Percentiles rank a stretch among this genome's conserved stretches.
phyloP scores from a whole-genome alignment of 2,329 filamentous ascomycete species.

The Plenodomus tracheiphilus region DNA sequence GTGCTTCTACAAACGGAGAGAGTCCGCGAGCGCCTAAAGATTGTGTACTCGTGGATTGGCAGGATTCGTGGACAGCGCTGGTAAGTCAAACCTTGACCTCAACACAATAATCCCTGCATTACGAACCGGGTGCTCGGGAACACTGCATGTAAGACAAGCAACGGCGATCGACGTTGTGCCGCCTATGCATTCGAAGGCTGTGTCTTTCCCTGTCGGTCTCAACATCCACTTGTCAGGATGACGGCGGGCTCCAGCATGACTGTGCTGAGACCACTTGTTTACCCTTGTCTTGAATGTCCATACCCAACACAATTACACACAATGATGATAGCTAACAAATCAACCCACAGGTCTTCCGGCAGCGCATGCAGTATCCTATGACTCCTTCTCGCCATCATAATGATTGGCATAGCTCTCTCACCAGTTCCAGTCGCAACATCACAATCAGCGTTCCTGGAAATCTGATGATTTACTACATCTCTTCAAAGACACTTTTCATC shows the following conservation, averaged over 20 bases:
- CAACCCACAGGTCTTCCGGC: slow-evolving; percentile 30
- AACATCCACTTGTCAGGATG: slow-evolving; percentile 6
- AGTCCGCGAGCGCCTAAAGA: slow-evolving; percentile 79
- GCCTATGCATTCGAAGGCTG: background rate
- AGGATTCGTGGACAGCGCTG: slow-evolving; percentile 71
- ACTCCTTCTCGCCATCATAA: slow-evolving; percentile 31
- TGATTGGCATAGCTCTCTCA: slow-evolving; percentile 22
- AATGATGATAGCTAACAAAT: slow-evolving; percentile 9
- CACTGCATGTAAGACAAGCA: slow-evolving; percentile 4
- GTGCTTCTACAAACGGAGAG: slow-evolving; percentile 71
- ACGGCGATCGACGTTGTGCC: slow-evolving; percentile 14
- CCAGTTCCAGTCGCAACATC: slow-evolving; percentile 5
- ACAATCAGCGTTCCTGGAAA: slow-evolving; percentile 1
- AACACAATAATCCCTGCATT: slow-evolving; percentile 4
- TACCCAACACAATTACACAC: no score
- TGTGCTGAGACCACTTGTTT: background rate
- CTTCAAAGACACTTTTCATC: background rate
- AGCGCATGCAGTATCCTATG: slow-evolving; percentile 41
- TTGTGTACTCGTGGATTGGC: slow-evolving; percentile 77
- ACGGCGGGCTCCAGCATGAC: slow-evolving; percentile 9
- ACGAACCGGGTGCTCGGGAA: slow-evolving; percentile 2
- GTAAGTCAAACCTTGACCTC: slow-evolving; percentile 55
- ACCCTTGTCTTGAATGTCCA: background rate
- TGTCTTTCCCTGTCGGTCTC: background rate
- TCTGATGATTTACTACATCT: background rate